A percentile compares a stretch with the other conserved stretches of the same genome.
These are phyloP conservation scores for Coleophoma eucalyptorum DNA, from an alignment of 2,329 filamentous ascomycete species.

Conservation along the genomic window DNA sequence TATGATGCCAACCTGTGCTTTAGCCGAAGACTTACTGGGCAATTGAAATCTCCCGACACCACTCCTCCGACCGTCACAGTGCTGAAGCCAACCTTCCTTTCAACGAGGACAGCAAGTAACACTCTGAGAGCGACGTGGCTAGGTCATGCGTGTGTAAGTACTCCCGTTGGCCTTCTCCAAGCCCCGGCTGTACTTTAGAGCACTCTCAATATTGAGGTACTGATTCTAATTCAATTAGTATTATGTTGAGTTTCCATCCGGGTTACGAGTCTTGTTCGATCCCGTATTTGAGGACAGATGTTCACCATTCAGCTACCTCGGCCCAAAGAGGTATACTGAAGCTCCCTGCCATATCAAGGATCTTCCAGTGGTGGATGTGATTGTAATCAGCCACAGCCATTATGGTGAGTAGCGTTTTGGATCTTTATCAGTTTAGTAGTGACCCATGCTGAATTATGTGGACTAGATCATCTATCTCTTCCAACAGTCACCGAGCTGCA, in stretches of 20 bases:
- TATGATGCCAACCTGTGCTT: slow-evolving; percentile 1
- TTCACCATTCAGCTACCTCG: slow-evolving; percentile 66
- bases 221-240: slow-evolving; percentile 37
- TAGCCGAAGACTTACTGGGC: slow-evolving; percentile 18
- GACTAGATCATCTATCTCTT: slow-evolving; percentile 69
- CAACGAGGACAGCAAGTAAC: slow-evolving; percentile 40
- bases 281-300: slow-evolving; percentile 90
- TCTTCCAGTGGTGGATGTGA: slow-evolving; percentile 71
- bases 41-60: slow-evolving; percentile 45
- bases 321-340: slow-evolving; percentile 75
- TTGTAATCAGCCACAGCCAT: slow-evolving; percentile 77
- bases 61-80: slow-evolving; percentile 59
- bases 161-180: too few species aligned
- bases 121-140: slow-evolving; percentile 88
- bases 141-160: slow-evolving; percentile 70
- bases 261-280: slow-evolving; percentile 86
- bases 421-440: too few species aligned
- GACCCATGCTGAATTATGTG: too few species aligned
- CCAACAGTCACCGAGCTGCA: slow-evolving; percentile 69
- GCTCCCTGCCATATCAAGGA: slow-evolving; percentile 74
- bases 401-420: slow-evolving; percentile 46
- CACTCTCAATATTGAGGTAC: too few species aligned
- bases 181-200: too few species aligned
- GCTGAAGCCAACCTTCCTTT: slow-evolving; percentile 54
- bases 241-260: slow-evolving; percentile 83